Evolutionary conservation across 1,284 basidiomycete species (phyloP).

Genomic region (Vanrija humicola): DNA sequence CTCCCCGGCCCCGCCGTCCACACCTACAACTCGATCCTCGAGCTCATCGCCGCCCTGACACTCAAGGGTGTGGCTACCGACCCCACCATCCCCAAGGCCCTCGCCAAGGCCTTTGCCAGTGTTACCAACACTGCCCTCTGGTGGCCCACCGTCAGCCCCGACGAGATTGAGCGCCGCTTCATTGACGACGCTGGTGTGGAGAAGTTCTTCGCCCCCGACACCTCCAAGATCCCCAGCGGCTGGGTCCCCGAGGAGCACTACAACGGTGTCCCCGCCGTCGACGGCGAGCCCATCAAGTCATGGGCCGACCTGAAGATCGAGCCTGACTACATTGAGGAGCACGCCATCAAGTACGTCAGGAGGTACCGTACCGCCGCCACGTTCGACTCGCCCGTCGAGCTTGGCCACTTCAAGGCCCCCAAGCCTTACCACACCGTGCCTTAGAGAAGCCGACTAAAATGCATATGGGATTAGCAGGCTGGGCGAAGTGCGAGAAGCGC

Average conservation of each 20-base stretch:
- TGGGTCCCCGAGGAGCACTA: conserved; percentile 55
- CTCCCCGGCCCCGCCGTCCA: conserved; percentile 87
- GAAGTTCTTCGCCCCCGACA: conserved; percentile 59
- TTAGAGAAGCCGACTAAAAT: conserved; percentile 29
- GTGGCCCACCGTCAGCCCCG: conserved; percentile 91
- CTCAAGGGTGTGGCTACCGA: conserved; percentile 64
- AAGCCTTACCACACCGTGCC: conserved; percentile 52
- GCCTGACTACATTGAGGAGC: conserved; percentile 82
- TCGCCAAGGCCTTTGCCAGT: conserved; percentile 65
- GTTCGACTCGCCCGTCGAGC: conserved; percentile 51
- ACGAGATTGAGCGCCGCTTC: conserved; percentile 84
- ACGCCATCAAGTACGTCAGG: conserved; percentile 86
- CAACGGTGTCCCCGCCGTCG: conserved; percentile 32
- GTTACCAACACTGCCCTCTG: conserved; percentile 67
- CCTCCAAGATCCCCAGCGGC: conserved; percentile 32
- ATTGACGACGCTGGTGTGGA: conserved; percentile 65
- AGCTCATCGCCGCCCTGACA: conserved; percentile 76
- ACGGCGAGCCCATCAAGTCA: conserved; percentile 50
- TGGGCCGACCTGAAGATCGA: conserved; percentile 56
- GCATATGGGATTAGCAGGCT: conserved; percentile 4
- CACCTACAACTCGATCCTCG: conserved; percentile 78
- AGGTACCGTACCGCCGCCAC: conserved; percentile 70
- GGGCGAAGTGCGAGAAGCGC: background rate
- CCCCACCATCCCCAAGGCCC: conserved; percentile 70
- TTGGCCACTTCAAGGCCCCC: conserved; percentile 45